Evolutionary conservation across 2,329 filamentous ascomycete genomes (phyloP).

Genomic region (Mycogone perniciosa): DNA sequence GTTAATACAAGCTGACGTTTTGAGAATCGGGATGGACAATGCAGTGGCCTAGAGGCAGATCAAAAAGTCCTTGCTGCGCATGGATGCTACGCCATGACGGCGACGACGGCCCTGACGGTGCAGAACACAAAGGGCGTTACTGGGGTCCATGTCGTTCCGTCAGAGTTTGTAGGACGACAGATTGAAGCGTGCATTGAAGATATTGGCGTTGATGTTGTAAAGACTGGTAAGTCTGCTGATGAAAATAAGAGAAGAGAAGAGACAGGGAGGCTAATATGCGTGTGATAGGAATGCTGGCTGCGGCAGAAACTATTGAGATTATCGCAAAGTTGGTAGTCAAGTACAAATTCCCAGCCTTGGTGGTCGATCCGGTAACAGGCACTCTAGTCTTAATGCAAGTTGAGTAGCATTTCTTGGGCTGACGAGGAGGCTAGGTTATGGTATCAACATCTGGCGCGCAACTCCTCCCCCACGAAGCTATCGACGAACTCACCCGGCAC

Average conservation of each 20-base stretch:
- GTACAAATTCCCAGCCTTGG: constrained; percentile 25
- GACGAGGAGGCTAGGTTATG: constrained; percentile 63
- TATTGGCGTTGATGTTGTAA: constrained; percentile 82
- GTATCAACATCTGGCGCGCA: constrained; percentile 72
- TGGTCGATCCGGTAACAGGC: constrained; percentile 33
- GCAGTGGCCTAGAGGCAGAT: constrained; percentile 86
- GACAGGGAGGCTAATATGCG: too few species aligned
- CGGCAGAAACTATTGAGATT: constrained; percentile 32
- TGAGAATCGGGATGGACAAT: background rate
- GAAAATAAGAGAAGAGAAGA: too few species aligned
- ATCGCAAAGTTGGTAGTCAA: constrained; percentile 26
- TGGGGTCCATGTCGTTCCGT: constrained; percentile 72
- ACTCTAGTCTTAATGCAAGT: background rate
- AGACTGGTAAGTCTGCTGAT: constrained; percentile 60
- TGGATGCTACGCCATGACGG: constrained; percentile 92
- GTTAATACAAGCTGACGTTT: background rate
- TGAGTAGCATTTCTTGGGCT: too few species aligned
- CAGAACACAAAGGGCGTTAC: constrained; percentile 86
- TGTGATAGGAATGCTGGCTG: constrained; percentile 33
- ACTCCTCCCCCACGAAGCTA: constrained; percentile 60
- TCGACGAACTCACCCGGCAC: constrained; percentile 50
- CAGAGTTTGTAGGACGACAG: constrained; percentile 74
- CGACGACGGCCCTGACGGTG: constrained; percentile 90
- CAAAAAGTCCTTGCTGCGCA: constrained; percentile 91
- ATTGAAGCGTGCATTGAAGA: constrained; percentile 81